Conservation (phyloP, 1,284 basidiomycete genomes). For the Cryptococcus sp. region DNA sequence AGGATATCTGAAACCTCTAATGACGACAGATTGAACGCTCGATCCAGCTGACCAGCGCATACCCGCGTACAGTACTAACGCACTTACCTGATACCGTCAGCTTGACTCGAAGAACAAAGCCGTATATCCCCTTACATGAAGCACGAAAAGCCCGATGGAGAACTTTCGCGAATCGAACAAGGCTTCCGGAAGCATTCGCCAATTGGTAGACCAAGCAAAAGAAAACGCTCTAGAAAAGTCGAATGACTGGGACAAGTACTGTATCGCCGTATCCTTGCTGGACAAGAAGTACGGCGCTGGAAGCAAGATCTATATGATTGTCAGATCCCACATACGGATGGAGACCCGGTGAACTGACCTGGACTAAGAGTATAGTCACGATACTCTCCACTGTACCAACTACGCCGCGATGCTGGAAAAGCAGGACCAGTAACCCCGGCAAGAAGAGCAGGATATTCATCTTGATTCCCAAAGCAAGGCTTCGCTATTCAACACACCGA, state of each 20-base stretch:
- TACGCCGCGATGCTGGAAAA: slow-evolving; percentile 69
- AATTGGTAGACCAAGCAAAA: slow-evolving; percentile 98
- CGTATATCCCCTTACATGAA: slow-evolving; percentile 53
- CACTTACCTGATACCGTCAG: slow-evolving; percentile 16
- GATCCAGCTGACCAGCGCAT: slow-evolving; percentile 64
- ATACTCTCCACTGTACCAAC: slow-evolving; percentile 56
- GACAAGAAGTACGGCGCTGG: slow-evolving; percentile 68
- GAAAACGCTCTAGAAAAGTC: slow-evolving; percentile 84
- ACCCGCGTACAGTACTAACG: slow-evolving; percentile 64
- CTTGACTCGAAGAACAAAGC: not conserved
- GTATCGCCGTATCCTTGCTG: slow-evolving; percentile 18
- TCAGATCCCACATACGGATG: slow-evolving; percentile 1
- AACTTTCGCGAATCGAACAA: slow-evolving; percentile 65
- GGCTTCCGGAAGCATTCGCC: slow-evolving; percentile 77
- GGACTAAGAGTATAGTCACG: slow-evolving; percentile 53
- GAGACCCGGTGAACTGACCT: slow-evolving; percentile 26
- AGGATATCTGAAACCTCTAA: slow-evolving; percentile 48
- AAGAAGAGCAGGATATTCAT: slow-evolving; percentile 95
- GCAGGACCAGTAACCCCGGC: slow-evolving; percentile 75
- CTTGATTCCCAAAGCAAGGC: slow-evolving; percentile 83
- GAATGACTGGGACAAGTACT: slow-evolving; percentile 76
- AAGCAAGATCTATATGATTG: slow-evolving; percentile 56
- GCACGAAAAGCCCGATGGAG: slow-evolving; percentile 61
- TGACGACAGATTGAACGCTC: slow-evolving; percentile 49
- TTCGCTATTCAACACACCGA: slow-evolving; percentile 37